A percentile compares a stretch with the other conserved stretches of the same genome.
Evolutionary conservation across 768 basidiomycete genomes (phyloP).

Genomic region (Termitomyces sp.): DNA sequence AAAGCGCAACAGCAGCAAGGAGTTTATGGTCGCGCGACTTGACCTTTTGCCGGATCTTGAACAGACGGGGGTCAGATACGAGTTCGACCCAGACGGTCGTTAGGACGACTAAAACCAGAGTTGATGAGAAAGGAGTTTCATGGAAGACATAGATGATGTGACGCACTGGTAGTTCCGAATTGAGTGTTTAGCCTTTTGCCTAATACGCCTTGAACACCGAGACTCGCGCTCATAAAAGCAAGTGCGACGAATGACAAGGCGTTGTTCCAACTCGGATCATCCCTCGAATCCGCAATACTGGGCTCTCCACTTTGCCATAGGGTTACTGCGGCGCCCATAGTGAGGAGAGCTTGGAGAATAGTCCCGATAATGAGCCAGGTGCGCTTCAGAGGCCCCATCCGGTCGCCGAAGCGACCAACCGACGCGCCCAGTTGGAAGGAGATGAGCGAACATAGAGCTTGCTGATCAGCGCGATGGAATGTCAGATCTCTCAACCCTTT

Average conservation of each 20-base stretch:
- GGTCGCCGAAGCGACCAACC: constrained; percentile 77
- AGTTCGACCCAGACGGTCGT: constrained; percentile 94
- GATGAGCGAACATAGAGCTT: constrained; percentile 77
- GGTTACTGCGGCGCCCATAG: constrained; percentile 66
- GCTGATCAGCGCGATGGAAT: constrained; percentile 81
- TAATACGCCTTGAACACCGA: constrained; percentile 89
- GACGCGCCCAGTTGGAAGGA: constrained; percentile 74
- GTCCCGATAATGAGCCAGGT: constrained; percentile 73
- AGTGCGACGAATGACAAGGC: constrained; percentile 64
- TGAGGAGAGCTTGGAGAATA: constrained; percentile 71
- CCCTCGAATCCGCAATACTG: constrained; percentile 51
- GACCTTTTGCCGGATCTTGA: constrained; percentile 50
- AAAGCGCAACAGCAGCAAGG: constrained; percentile 45
- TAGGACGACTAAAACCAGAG: constrained; percentile 55
- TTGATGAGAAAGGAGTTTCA: not conserved
- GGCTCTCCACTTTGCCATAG: constrained; percentile 68
- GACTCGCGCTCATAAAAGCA: constrained; percentile 76
- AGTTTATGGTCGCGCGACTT: constrained; percentile 20
- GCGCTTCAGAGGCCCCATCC: constrained; percentile 69
- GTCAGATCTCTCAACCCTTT: constrained; percentile 43
- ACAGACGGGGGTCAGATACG: constrained; percentile 42
- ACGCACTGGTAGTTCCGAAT: constrained; percentile 74
- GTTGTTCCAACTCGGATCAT: constrained; percentile 69
- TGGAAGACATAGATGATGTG: not conserved
- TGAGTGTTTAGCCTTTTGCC: constrained; percentile 80